phyloP scores from a whole-genome alignment of 352 stramenopile species.

The Plasmopara viticola region DNA sequence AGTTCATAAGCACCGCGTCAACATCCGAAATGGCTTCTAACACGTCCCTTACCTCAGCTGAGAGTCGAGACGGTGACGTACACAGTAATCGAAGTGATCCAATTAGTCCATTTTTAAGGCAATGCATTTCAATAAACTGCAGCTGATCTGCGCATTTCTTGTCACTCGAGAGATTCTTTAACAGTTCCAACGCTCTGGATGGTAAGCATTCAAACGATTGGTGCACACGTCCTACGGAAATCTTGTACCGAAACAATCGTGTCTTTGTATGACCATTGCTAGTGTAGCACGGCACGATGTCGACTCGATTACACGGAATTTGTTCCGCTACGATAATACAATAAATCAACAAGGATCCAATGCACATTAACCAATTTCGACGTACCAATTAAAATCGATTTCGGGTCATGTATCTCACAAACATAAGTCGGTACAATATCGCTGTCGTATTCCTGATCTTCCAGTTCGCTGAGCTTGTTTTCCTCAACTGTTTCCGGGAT shows the following conservation, averaged over 20 bases:
- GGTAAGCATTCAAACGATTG: conserved; percentile 65
- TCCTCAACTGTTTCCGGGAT: conserved; percentile 19
- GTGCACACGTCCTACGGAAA: conserved; percentile 46
- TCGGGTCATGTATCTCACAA: conserved; percentile 71
- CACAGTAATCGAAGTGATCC: conserved; percentile 59
- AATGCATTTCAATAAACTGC: conserved; percentile 65
- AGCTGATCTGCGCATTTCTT: conserved; percentile 42
- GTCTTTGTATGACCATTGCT: conserved; percentile 6
- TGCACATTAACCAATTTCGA: not conserved
- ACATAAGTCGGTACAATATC: conserved; percentile 56
- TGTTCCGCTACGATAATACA: conserved; percentile 42
- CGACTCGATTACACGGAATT: conserved; percentile 49
- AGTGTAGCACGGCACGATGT: conserved; percentile 39
- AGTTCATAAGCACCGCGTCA: conserved; percentile 54
- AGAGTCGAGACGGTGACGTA: conserved; percentile 46
- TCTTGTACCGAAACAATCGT: conserved; percentile 55
- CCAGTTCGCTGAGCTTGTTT: conserved; percentile 25
- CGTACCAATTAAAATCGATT: conserved; percentile 58
- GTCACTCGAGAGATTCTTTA: conserved; percentile 51
- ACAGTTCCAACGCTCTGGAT: conserved; percentile 45
- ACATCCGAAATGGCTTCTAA: conserved; percentile 72
- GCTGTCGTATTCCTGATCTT: conserved; percentile 19
- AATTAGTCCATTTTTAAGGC: conserved; percentile 52
- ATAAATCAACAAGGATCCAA: conserved; percentile 6
- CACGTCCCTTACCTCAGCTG: conserved; percentile 59